These are phyloP conservation scores for Cutaneotrichosporon daszewskae DNA, from an alignment of 1,284 basidiomycete species.

Conservation along the genomic window DNA sequence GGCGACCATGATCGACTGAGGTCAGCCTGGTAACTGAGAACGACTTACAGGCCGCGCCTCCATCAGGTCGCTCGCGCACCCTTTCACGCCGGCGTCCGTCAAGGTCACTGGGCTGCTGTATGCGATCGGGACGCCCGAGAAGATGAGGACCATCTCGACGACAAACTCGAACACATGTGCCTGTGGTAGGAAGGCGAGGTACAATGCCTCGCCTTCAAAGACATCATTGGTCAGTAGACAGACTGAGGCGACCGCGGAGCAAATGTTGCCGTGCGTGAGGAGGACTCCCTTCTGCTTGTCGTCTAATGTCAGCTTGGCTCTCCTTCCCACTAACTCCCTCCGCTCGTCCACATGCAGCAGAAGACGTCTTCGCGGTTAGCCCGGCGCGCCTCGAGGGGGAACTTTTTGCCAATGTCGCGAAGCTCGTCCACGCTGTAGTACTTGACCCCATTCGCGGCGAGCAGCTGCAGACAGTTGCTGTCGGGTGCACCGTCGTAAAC, in stretches of 20 bases:
- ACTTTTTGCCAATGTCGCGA: constrained; percentile 58
- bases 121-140: constrained; percentile 20
- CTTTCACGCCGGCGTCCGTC: constrained; percentile 76
- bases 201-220: constrained; percentile 51
- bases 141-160: constrained; percentile 23
- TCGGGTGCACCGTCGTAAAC: constrained; percentile 77
- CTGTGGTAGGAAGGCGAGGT: constrained; percentile 78
- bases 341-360: constrained; percentile 94
- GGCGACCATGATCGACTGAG: constrained; percentile 66
- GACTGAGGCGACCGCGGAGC: constrained; percentile 54
- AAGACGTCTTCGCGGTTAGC: constrained; percentile 64
- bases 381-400: constrained; percentile 53
- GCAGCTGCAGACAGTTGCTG: constrained; percentile 55
- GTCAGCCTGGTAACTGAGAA: not conserved
- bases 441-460: constrained; percentile 66
- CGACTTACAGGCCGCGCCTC: constrained; percentile 59
- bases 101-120: constrained; percentile 65
- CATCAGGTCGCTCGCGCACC: constrained; percentile 78
- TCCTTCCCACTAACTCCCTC: no score
- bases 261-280: constrained; percentile 77
- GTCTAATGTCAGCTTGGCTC: no score
- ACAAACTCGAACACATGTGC: constrained; percentile 69
- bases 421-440: no score
- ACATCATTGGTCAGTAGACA: constrained; percentile 1
- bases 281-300: constrained; percentile 88